Base-by-base conservation (phyloP, 208 protist genomes). In the Angomonas ambiguus region DNA sequence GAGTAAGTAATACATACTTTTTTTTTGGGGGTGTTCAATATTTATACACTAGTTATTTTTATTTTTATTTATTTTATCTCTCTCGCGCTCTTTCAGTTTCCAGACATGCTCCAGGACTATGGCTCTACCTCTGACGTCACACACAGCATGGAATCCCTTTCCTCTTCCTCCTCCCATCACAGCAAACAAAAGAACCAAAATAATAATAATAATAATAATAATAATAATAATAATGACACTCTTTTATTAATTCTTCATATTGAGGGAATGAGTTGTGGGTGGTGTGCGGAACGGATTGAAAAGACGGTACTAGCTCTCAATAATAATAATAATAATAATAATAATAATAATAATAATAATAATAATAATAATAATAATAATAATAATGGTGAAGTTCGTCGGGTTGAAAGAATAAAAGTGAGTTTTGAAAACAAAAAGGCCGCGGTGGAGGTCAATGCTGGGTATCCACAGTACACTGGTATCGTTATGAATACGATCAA, bases 341-440 rank as follows among this genome's bases (percentile, higher is more conserved):
- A 22, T 5, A 32, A 20, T 5, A 51, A 51, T 8, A 24, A 56
- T 11, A 8, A 56, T 11, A 16, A 5, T 24, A 8, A 27, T 24
- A 77, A 76, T 38, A n/a, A n/a, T n/a, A n/a, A n/a, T n/a, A n/a
- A n/a, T n/a, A n/a, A n/a, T n/a, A n/a, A n/a, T n/a, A n/a, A n/a
- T n/a, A n/a, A n/a, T n/a, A n/a, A n/a, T n/a, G n/a, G n/a, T n/a
- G n/a, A n/a, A n/a, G n/a, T n/a, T n/a, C n/a, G n/a, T n/a, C n/a
- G n/a, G n/a, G 80, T 92, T 33, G 25, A 41, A 4, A 56, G 51
- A 2, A 72, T 61, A 0, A 25, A 55, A 10, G 84, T 93, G 1
- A 75, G 83, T 71, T 77, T 90, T 25, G 51, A 57, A 10, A 25
- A 71, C 4, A 38, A 33, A 28, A 62, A 27, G 18, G 74, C 65